Percentiles rank a stretch among this genome's conserved stretches.
Conservation (phyloP, 768 basidiomycete species). For the Kwoniella sp. region DNA sequence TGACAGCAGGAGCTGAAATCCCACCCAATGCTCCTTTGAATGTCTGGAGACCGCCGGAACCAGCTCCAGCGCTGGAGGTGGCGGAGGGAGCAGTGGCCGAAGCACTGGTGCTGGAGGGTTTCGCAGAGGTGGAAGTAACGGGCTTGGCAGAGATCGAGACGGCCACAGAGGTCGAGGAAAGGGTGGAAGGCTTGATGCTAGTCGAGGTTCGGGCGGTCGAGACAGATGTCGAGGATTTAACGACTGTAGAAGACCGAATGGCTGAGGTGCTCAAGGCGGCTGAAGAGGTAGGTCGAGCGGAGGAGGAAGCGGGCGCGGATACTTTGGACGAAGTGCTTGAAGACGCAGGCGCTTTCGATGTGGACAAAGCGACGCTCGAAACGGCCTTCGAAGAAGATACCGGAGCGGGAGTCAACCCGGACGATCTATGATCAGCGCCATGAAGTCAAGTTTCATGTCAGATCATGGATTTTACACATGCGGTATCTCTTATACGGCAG, state of each 20-base stretch:
- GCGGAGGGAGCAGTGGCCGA: background rate
- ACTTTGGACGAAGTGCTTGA: background rate
- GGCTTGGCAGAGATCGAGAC: conserved; percentile 3
- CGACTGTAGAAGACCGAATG: background rate
- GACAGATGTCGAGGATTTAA: background rate
- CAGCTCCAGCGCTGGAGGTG: conserved; percentile 1
- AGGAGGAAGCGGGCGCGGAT: conserved; percentile 3
- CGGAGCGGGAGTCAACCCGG: background rate
- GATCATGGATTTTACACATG: background rate
- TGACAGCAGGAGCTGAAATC: conserved; percentile 33
- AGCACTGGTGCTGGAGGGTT: conserved; percentile 3
- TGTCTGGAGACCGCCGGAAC: conserved; percentile 20
- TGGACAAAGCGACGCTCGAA: background rate
- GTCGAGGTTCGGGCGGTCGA: background rate
- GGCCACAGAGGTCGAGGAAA: background rate
- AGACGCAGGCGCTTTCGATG: background rate
- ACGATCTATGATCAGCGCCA: background rate
- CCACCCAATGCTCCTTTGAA: conserved; percentile 34
- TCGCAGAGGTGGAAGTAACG: conserved; percentile 3
- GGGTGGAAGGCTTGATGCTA: background rate
- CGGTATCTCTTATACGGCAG: too few species aligned
- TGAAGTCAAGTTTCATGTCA: background rate
- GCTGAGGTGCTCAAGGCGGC: background rate
- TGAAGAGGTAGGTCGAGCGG: background rate
- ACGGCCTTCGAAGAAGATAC: background rate